These are phyloP conservation scores for thale cress (Arabidopsis thaliana) DNA, from an alignment of 345 rosid species.

Conservation along the genomic window TAIR10.1 NC_003071.7:9257501-9258000, in stretches of 20 bases:
- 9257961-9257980: conserved; percentile 10
- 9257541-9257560: background rate
- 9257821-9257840: conserved; percentile 48
- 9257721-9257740: conserved; percentile 48
- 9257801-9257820: conserved; percentile 48
- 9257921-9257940: conserved; percentile 17
- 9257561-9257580: background rate
- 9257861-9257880: conserved; percentile 37
- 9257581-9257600: conserved; percentile 8
- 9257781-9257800: conserved; percentile 51
- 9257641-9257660: conserved; percentile 8
- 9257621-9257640: background rate
- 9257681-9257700: conserved; percentile 30
- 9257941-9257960: conserved; percentile 28
- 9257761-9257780: conserved; percentile 48
- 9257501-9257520: conserved; percentile 21
- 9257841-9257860: conserved; percentile 34
- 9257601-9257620: conserved; percentile 2
- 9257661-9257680: conserved; percentile 10
- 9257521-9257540: conserved; percentile 8
- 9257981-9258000: conserved; percentile 28
- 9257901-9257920: conserved; percentile 22
- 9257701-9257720: conserved; percentile 42
- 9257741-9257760: conserved; percentile 60
- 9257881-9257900: conserved; percentile 28